Base-by-base conservation (phyloP, 1,139 yeast genomes). In the Pichia cactophila region DNA sequence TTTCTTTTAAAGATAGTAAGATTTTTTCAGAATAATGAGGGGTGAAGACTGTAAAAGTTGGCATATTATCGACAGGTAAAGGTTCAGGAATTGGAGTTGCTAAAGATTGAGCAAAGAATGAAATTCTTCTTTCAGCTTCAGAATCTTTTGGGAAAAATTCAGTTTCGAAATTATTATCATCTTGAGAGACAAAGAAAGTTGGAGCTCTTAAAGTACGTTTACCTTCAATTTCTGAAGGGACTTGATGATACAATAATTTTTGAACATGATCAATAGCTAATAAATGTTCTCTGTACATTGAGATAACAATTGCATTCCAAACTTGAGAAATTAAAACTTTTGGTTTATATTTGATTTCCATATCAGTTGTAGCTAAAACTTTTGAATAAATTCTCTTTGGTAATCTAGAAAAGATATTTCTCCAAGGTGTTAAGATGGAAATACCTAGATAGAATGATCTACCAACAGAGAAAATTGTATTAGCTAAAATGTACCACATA, bases 51-150 rank as follows among this genome's bases (percentile, higher is more conserved):
- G 97, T 89, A 69, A 92, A 92, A 12, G 97, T 92, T 55, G 98
- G 98, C 98, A 92, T 92, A 75, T 92, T 92, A 71, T 92, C 98
- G 60, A 92, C 97, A 39, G 98, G 98, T 64, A 92, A 77, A 54
- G 98, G 97, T 72, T 92, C 97, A 56, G 96, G 95, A 62, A 92
- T 90, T 59, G 98, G 98, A 53, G 97, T 92, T 48, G 98, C 95
- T 70, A 92, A 77, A 26, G 97, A 90, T 72, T 92, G 98, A 52
- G 98, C 98, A 72, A 92, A 92, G 84, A 92, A 92, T 51, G 97
- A 87, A 61, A 92, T 89, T 80, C 98, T 94, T 75, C 98, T 88
- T 74, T 92, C 98, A 56, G 98, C 98, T 71, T 92, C 98, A 46
- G 97, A 88, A 70, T 56, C 81, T 65, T 50, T 40, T 33, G 53